Evolutionary conservation across 495 filamentous ascomycete genomes (phyloP), one percentile per base, ranked within the genome.

Genomic region (Aspergillus carlsbadensis): DNA sequence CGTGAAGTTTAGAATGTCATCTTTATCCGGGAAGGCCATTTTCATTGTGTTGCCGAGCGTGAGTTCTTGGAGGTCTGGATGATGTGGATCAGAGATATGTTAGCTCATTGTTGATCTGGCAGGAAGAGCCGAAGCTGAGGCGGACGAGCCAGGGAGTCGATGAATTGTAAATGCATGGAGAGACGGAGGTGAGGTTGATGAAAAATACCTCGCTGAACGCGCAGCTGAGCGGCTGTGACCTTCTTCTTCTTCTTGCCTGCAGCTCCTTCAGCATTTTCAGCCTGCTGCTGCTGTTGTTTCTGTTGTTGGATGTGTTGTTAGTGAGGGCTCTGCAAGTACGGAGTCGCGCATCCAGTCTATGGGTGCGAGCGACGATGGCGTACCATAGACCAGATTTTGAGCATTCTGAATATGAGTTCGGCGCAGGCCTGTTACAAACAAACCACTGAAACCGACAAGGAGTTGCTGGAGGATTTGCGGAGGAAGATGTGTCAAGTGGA

Each of bases 341-440:
- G 7, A 21, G 13, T 22, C 10, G 41, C 24, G 6, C 21, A 44
- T 44, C 39, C 29, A 21, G 41, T 24, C 1, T 46, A 45, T 31
- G 35, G 31, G 17, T 20, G 26, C 33, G 29, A 54, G 50, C 50
- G 58, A 31, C 20, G 6, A 50, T 33, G 39, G 39, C 83, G 42
- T 78, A 96, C 92, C 92, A 98, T 96, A 70, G 92, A 96, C 94
- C 94, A 98, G 80, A 98, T 96, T 74, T 98, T 98, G 78, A 97
- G 80, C 94, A 98, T 98, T 63, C 73, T 91, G 84, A 69, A 35
- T 15, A 20, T 11, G 6, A 10, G 17, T 53, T 29, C 45, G 34
- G 24, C 2, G 18, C n/a, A 22, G 39, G 14, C 10, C 33, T 18
- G 39, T 37, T 7, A 35, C 26, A n/a, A 35, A 33, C 10, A 15